phyloP scores from a whole-genome alignment of 306 rosid genomes.

The Leucaena leucocephala region DNA sequence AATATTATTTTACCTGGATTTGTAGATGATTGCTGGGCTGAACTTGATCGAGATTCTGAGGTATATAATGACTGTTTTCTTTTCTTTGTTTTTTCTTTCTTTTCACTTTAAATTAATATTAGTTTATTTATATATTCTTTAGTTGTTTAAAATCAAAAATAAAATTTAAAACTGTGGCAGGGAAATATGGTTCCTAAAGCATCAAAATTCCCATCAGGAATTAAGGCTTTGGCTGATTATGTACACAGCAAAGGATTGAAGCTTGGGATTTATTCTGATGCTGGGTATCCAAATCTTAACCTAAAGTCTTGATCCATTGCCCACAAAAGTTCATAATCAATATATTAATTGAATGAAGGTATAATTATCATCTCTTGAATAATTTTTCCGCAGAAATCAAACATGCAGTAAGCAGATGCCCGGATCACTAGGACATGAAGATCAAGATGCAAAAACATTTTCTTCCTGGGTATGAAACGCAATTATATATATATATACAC shows the following conservation, averaged over 20 bases:
- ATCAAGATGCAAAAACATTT: slow-evolving; percentile 76
- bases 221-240: no score
- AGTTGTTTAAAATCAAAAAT: background rate
- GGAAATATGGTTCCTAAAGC: slow-evolving; percentile 61
- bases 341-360: background rate
- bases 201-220: no score
- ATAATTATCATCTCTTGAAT: slow-evolving; percentile 14
- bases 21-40: slow-evolving; percentile 87
- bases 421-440: slow-evolving; percentile 74
- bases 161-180: slow-evolving; percentile 35
- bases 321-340: background rate
- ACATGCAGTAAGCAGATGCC: slow-evolving; percentile 76
- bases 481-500: slow-evolving; percentile 7
- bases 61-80: slow-evolving; percentile 29
- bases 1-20: background rate
- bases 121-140: no score
- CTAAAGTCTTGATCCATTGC: background rate
- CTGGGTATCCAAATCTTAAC: slow-evolving; percentile 49
- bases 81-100: background rate
- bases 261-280: slow-evolving; percentile 17
- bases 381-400: slow-evolving; percentile 42
- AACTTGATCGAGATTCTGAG: slow-evolving; percentile 58
- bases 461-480: slow-evolving; percentile 66
- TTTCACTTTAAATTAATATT: background rate
- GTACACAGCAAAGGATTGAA: no score